A percentile compares a stretch with the other conserved stretches of the same genome.
Conservation (phyloP, 2,329 filamentous ascomycete species). For the Exophiala mesophila region DNA sequence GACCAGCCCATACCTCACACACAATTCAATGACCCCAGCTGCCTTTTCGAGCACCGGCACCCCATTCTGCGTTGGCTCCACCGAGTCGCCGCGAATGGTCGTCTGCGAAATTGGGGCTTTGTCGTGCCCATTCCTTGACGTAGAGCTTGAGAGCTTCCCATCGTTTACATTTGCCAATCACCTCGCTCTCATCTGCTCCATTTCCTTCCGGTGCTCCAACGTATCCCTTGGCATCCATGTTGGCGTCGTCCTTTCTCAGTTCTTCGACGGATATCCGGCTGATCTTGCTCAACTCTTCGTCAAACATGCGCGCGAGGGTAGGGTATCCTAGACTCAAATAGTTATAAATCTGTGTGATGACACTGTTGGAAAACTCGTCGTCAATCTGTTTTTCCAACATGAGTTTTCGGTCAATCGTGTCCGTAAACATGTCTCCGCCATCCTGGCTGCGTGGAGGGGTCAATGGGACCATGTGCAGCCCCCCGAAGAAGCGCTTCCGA, state of each 20-base stretch:
- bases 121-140: slow-evolving; percentile 81
- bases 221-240: slow-evolving; percentile 65
- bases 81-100: slow-evolving; percentile 13
- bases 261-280: slow-evolving; percentile 64
- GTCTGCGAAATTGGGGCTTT: slow-evolving; percentile 68
- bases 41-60: slow-evolving; percentile 21
- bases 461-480: slow-evolving; percentile 27
- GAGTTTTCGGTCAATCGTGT: slow-evolving; percentile 30
- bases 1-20: too few species aligned
- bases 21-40: slow-evolving; percentile 22
- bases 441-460: slow-evolving; percentile 47
- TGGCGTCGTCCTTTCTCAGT: slow-evolving; percentile 65
- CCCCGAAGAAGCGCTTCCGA: slow-evolving; percentile 17
- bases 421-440: slow-evolving; percentile 36
- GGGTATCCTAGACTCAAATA: slow-evolving; percentile 92
- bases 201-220: slow-evolving; percentile 48
- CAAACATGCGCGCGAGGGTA: slow-evolving; percentile 73
- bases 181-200: slow-evolving; percentile 43
- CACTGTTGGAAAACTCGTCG: slow-evolving; percentile 71
- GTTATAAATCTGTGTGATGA: slow-evolving; percentile 95
- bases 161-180: slow-evolving; percentile 55
- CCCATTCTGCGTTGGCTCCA: slow-evolving; percentile 22
- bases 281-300: slow-evolving; percentile 80
- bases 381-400: slow-evolving; percentile 44
- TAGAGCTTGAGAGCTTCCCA: slow-evolving; percentile 83